Evolutionary conservation across 148 eudicot species (phyloP), one percentile per base, ranked within the genome.

Genomic region (Camellia lanceoleosa): DNA sequence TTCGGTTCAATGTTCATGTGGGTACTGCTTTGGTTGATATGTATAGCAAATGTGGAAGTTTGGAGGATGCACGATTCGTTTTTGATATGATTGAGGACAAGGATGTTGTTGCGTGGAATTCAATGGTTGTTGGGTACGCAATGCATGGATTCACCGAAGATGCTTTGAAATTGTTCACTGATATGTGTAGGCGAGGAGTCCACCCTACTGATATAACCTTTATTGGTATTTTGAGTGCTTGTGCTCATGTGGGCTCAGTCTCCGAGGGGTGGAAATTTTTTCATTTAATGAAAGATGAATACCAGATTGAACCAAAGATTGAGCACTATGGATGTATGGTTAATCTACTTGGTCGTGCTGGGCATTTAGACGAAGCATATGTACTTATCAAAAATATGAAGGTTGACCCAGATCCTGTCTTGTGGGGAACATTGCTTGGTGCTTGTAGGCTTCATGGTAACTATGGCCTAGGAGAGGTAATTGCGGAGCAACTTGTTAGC

Each of bases 271-370:
- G 83, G 86, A 71, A 77, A 30, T 80, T 86, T 49, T 94, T 96
- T 78, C 73, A 81, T 20, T 75, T 79, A 49, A 93, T 96, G 99
- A 88, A 68, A 23, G 79, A 83, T 8, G 71, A 79, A 46, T 89
- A 89, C 66, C 56, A 77, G 49, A 84, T 93, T 78, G 76, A 87
- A 69, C 99, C 97, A 0, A 89, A 92, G 78, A 82, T 91, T 65
- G 98, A 94, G 89, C 99, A 96, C 80, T 93, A 92, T 65, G 99
- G 99, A 43, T 94, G 99, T 81, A 90, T 96, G 99, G 97, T 93
- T 61, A 91, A 96, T 86, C 89, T 96, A 78, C 92, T 96, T 9
- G 93, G 98, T 38, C 90, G 98, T 23, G 97, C 93, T 16, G 94
- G 98, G 51, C 71, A 82, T 51, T 74, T 96, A 46, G 89, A 92